phyloP scores from a whole-genome alignment of 2,329 filamentous ascomycete genomes.

The Talaromyces sp. region DNA sequence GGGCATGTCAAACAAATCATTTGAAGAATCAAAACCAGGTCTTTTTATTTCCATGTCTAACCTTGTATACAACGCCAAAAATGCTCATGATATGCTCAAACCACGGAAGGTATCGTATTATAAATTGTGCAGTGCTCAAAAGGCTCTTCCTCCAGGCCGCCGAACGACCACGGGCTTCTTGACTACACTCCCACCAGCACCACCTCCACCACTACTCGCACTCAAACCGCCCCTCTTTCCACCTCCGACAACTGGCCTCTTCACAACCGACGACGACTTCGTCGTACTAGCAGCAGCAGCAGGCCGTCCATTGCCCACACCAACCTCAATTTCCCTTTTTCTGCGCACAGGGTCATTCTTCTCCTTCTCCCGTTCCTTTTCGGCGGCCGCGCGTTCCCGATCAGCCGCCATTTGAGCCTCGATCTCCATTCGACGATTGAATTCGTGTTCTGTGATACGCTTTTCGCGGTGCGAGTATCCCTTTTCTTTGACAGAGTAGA shows the following conservation, averaged over 20 bases:
- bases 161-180: conserved; percentile 37
- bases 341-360: conserved; percentile 34
- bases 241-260: conserved; percentile 30
- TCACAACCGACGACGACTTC: conserved; percentile 29
- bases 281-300: neutral
- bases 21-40: neutral
- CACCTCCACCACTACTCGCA: conserved; percentile 24
- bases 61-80: neutral
- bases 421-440: conserved; percentile 89
- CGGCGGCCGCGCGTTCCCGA: conserved; percentile 55
- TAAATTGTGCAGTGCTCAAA: conserved; percentile 21
- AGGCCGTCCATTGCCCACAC: conserved; percentile 13
- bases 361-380: conserved; percentile 40
- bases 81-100: neutral
- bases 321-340: conserved; percentile 36
- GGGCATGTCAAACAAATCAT: neutral
- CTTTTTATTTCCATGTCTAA: neutral
- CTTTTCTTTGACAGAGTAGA: conserved; percentile 97
- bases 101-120: neutral
- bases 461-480: conserved; percentile 86
- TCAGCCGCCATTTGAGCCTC: conserved; percentile 89
- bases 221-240: conserved; percentile 29
- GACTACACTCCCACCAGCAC: conserved; percentile 37
- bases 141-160: conserved; percentile 34
- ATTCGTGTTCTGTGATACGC: conserved; percentile 83